Base-by-base conservation (phyloP, 164 flowering plant genomes). In the Vitis rotundifolia region DNA sequence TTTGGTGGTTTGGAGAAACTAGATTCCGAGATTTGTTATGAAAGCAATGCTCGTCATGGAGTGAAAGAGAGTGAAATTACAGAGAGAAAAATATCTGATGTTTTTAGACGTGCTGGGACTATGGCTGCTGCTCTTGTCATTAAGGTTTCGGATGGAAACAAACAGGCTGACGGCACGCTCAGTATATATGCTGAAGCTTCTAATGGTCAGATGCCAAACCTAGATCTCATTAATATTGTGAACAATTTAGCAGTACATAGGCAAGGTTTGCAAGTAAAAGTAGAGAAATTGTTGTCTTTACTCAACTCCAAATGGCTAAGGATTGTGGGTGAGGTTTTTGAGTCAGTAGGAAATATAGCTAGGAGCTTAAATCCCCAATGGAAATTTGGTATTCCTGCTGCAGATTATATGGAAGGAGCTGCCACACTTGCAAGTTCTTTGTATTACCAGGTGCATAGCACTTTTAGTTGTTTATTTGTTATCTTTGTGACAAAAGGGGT, bases 151-250 rank as follows among this genome's bases (percentile, higher is more conserved):
- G 84, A 87, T 72, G 74, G 70, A 74, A 80, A 75, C 47, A 76
- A 74, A 57, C 67, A 69, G 28, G 72, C 63, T 51, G 85, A 85
- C 70, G 97, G 93, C 71, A 80, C 84, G 65, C 83, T 96, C 54
- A 86, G 80, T 62, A 86, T 91, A 63, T 89, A 83, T 82, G 95
- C 99, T 61, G 97, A 96, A 80, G 97, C 97, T 77, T 90, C 98
- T 26, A 96, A 96, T 77, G 98, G 99, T 18, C 99, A 96, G 87
- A 96, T 96, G 99, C 99, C 99, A 77, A 96, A 96, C 73, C 83
- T 93, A 26, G 99, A 96, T 66, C 97, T 96, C 66, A 86, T 96
- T 69, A 96, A 92, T 80, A 73, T 89, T 72, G 95, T 96, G 65
- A 85, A 89, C 71, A 91, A 83, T 79, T 81, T 96, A 79, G 98